Conservation (phyloP, 2,329 filamentous ascomycete species). For the Mycocentrospora acerina region DNA sequence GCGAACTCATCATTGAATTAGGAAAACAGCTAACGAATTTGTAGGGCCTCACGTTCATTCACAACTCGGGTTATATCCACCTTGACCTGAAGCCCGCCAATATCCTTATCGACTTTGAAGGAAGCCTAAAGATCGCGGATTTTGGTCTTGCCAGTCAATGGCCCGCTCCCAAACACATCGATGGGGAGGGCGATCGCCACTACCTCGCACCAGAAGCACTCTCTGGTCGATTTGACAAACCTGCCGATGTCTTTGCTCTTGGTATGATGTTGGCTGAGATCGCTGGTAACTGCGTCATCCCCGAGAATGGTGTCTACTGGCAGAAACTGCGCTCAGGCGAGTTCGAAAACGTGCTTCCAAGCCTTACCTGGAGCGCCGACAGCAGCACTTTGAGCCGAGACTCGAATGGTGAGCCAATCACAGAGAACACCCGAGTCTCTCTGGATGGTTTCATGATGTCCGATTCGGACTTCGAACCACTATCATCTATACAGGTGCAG, state of each 20-base stretch:
- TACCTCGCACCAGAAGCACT: constrained; percentile 96
- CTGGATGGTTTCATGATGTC: constrained; percentile 34
- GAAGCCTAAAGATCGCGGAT: constrained; percentile 80
- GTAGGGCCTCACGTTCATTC: constrained; percentile 86
- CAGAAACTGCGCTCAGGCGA: constrained; percentile 86
- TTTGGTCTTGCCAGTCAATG: constrained; percentile 80
- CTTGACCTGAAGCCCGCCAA: constrained; percentile 85
- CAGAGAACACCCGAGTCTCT: constrained; percentile 18
- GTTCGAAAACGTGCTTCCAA: constrained; percentile 77
- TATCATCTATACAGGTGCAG: constrained; percentile 40
- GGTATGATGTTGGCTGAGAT: constrained; percentile 94
- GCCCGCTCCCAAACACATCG: constrained; percentile 74
- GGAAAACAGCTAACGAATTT: constrained; percentile 23
- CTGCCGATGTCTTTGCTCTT: constrained; percentile 90
- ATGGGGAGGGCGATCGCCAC: constrained; percentile 91
- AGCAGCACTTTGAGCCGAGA: constrained; percentile 69
- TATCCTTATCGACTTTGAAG: constrained; percentile 78
- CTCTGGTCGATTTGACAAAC: constrained; percentile 81
- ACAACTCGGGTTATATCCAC: constrained; percentile 82
- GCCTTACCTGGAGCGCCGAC: constrained; percentile 76
- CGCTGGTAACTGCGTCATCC: constrained; percentile 88
- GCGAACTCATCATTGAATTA: constrained; percentile 34
- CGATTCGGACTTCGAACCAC: constrained; percentile 41
- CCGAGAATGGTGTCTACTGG: constrained; percentile 91
- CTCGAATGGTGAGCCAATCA: constrained; percentile 52